phyloP scores from a whole-genome alignment of 1,284 basidiomycete species.

The Cutaneotrichosporon sp. region DNA sequence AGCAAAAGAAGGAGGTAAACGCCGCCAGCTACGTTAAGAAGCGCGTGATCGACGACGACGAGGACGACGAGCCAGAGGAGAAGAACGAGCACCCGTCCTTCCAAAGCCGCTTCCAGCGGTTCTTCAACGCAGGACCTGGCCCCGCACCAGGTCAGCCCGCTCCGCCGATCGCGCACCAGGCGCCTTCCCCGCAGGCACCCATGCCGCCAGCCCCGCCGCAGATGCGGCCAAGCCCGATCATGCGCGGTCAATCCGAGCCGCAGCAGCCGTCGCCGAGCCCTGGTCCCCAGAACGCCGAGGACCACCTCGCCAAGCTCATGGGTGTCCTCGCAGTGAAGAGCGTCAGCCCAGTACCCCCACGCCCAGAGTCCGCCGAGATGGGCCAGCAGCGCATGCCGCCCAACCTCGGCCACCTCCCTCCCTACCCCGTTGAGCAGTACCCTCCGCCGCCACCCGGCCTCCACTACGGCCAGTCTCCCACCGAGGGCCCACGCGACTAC shows the following conservation, averaged over 20 bases:
- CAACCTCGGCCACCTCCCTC: not conserved
- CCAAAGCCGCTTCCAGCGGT: slow-evolving; percentile 46
- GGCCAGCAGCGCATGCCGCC: slow-evolving; percentile 11
- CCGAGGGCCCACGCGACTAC: slow-evolving; percentile 15
- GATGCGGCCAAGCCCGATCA: not conserved
- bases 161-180: not conserved
- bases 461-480: slow-evolving; percentile 20
- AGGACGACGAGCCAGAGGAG: slow-evolving; percentile 23
- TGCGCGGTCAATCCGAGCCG: not conserved
- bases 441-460: slow-evolving; percentile 22
- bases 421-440: slow-evolving; percentile 4
- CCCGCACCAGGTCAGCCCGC: not conserved
- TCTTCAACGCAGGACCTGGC: slow-evolving; percentile 32
- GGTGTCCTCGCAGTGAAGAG: slow-evolving; percentile 39
- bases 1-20: slow-evolving; percentile 42
- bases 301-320: slow-evolving; percentile 46
- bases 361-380: slow-evolving; percentile 19
- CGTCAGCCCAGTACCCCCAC: slow-evolving; percentile 17
- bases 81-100: slow-evolving; percentile 32
- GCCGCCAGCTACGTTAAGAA: slow-evolving; percentile 44
- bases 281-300: slow-evolving; percentile 24
- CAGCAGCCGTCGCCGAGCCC: slow-evolving; percentile 2
- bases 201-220: not conserved
- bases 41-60: slow-evolving; percentile 24
- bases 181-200: not conserved